A percentile compares a stretch with the other conserved stretches of the same genome.
These are phyloP conservation scores for Ophiostoma triangulosporum DNA, from an alignment of 2,329 filamentous ascomycete species.

Conservation along the genomic window DNA sequence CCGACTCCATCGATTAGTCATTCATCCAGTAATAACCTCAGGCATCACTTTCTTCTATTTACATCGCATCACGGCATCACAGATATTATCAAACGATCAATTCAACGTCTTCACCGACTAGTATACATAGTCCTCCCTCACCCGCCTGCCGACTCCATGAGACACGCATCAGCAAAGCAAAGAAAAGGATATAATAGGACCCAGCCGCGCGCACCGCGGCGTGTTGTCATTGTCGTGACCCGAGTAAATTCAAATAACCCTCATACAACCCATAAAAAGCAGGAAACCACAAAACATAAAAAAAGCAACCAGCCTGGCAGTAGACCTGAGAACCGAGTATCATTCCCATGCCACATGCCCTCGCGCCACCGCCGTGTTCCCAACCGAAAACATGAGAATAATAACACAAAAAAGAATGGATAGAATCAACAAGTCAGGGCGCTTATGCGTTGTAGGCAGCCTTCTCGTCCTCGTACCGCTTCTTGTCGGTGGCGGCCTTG, in stretches of 20 bases:
- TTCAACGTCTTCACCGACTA: background rate
- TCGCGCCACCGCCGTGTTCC: conserved; percentile 13
- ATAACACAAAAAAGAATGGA: conserved; percentile 8
- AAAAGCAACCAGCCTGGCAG: conserved; percentile 10
- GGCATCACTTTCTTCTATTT: too few relatives aligned
- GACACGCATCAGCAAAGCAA: background rate
- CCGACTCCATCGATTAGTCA: too few relatives aligned
- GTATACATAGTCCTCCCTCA: background rate
- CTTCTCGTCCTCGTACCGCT: conserved; percentile 98
- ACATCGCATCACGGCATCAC: too few relatives aligned
- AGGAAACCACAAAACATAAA: background rate
- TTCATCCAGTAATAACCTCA: too few relatives aligned
- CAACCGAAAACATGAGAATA: conserved; percentile 9
- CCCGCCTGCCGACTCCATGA: background rate
- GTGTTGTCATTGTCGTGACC: conserved; percentile 9
- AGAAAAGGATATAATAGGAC: background rate
- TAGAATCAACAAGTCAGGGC: background rate
- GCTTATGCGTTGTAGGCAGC: conserved; percentile 58
- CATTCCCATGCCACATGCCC: conserved; percentile 14
- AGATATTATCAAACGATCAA: too few relatives aligned
- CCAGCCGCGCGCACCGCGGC: conserved; percentile 3
- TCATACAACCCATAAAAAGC: conserved; percentile 13
- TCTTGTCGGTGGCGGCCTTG: conserved; percentile 95
- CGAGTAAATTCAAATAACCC: conserved; percentile 11
- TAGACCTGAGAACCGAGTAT: conserved; percentile 11